Base-by-base conservation (phyloP, 805 yeast genomes). In the Schwanniomyces sp. region DNA sequence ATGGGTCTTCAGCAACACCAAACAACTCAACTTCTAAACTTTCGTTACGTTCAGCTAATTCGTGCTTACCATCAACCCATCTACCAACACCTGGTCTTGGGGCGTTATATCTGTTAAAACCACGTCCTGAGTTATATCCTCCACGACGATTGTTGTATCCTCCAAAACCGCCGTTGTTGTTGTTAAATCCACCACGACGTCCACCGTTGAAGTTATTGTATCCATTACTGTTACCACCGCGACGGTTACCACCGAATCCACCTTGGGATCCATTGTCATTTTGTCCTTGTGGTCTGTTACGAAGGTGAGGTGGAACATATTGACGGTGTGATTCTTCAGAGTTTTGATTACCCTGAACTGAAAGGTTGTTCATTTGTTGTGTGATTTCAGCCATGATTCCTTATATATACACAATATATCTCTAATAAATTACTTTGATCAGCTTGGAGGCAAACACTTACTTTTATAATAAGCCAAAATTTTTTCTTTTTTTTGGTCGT, bases 31-130 rank as follows among this genome's bases (percentile, higher is more conserved):
- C 59, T 75, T 94, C 99, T 56, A 85, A 61, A 49, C 76, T 75
- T 60, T 80, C 82, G 69, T 88, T 86, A 55, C 72, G 78, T 47
- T 84, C 79, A 51, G 96, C 89, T 49, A 96, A 96, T 55, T 83
- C 76, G 67, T 92, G 98, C 63, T 81, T 82, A 58, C 97, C 98
- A 63, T 91, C 86, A 46, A 76, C 85, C 81, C 90, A 94, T 54
- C 78, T 77, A 59, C 99, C 99, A 56, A 81, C 86, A 55, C 85
- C 86, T 32, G 74, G 70, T 54, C 74, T 68, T 40, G 67, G 63
- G 40, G 58, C 63, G 52, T 59, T 50, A 43, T 44, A 51, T 55
- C 63, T 57, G 42, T 56, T 63, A 52, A 67, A 63, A 49, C 69
- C 66, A 52, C 69, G 61, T 47, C 62, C 56, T 25, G 62, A 58